Conservation (phyloP, 257 asterid species). For the Solanum ahanhuiri region DNA sequence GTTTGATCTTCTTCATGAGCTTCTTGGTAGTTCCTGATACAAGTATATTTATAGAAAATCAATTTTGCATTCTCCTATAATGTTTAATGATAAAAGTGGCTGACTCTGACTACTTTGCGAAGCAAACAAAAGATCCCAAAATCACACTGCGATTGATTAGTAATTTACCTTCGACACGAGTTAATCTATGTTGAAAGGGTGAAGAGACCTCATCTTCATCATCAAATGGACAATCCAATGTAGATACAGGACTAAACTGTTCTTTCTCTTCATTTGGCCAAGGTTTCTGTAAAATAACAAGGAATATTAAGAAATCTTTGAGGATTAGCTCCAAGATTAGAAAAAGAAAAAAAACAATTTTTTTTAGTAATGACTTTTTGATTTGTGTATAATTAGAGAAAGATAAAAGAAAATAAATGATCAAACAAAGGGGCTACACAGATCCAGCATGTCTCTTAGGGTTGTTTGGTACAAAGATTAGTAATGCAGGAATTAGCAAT, state of each 20-base stretch:
- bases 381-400: not conserved
- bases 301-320: not conserved
- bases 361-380: not conserved
- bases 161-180: constrained; percentile 41
- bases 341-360: not conserved
- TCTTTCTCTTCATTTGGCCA: constrained; percentile 61
- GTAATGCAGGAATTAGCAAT: too few relatives aligned
- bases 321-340: not conserved
- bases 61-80: not conserved
- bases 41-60: not conserved
- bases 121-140: not conserved
- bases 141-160: not conserved
- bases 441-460: not conserved
- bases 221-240: constrained; percentile 69
- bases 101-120: not conserved
- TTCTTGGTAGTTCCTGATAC: constrained; percentile 47
- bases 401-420: not conserved
- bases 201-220: constrained; percentile 80
- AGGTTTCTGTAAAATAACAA: constrained; percentile 25
- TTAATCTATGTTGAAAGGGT: constrained; percentile 41
- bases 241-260: constrained; percentile 83
- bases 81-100: not conserved
- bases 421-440: not conserved
- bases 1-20: constrained; percentile 44
- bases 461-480: too few relatives aligned